A percentile compares a stretch with the other conserved stretches of the same genome.
Conservation (phyloP, 495 filamentous ascomycete genomes). For the Polyplosphaeria fusca region DNA sequence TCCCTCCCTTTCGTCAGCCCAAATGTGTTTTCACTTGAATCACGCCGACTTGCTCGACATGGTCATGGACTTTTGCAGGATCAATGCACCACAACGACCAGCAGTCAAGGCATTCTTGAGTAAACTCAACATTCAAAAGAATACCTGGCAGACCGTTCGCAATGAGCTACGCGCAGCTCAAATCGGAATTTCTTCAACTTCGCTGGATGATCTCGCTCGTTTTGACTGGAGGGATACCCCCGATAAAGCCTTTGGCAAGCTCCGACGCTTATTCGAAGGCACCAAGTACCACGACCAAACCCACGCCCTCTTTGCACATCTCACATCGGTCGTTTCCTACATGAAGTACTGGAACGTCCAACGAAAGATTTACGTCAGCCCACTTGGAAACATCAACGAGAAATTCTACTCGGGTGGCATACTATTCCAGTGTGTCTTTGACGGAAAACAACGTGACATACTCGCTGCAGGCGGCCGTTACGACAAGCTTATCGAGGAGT, state of each 20-base stretch:
- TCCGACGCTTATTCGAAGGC: conserved; percentile 72
- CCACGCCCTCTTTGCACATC: conserved; percentile 70
- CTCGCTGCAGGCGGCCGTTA: conserved; percentile 94
- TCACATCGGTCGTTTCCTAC: conserved; percentile 72
- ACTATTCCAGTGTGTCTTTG: conserved; percentile 87
- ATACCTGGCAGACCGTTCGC: conserved; percentile 80
- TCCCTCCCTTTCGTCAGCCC: conserved; percentile 63
- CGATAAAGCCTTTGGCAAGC: conserved; percentile 66
- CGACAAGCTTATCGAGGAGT: conserved; percentile 75
- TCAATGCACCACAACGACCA: conserved; percentile 64
- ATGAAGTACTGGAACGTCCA: conserved; percentile 69
- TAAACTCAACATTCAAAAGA: conserved; percentile 79
- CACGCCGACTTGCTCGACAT: conserved; percentile 80
- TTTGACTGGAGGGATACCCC: conserved; percentile 86
- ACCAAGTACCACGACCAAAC: conserved; percentile 63
- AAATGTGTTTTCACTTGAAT: conserved; percentile 90
- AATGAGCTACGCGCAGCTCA: conserved; percentile 75
- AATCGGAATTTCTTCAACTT: conserved; percentile 81
- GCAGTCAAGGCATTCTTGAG: conserved; percentile 79
- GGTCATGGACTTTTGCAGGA: conserved; percentile 83
- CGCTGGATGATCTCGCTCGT: conserved; percentile 79
- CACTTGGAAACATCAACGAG: conserved; percentile 85
- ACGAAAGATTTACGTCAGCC: conserved; percentile 78
- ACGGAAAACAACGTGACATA: conserved; percentile 77
- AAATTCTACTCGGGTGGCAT: conserved; percentile 86